Base-by-base conservation (phyloP, 2,329 filamentous ascomycete genomes). In the Fusarium buharicum region DNA sequence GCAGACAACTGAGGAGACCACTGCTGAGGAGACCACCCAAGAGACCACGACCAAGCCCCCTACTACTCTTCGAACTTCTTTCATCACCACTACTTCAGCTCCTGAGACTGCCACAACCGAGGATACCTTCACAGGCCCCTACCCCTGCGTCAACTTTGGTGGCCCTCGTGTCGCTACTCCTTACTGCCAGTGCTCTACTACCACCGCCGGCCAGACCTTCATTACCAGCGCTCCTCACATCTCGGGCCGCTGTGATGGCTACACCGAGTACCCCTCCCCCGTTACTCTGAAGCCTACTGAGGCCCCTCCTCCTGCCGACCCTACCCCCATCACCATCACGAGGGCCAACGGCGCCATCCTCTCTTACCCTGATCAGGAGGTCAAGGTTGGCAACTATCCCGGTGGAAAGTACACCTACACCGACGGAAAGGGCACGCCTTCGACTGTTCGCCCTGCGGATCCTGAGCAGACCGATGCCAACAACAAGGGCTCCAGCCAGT, bases 401-500 rank as follows among this genome's bases (percentile, higher is more conserved):
- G 50, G 40, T 10, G 18, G 51, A 8, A 50, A 59, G n/a, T 30
- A 33, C 3, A 64, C 57, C 2, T 30, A 41, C 6, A 60, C 61
- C 1, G 27, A 31, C 6, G 30, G 30, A 33, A n/a, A 14, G 2
- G 62, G 62, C 17, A 31, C 38, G 4, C 30, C 48, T 2, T 37
- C 31, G 4, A 54, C 41, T 2, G 16, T 50, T 4, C 45, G 31
- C 6, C 37, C 46, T 33, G 27, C 39, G n/a, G 20, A 40, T 28
- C 40, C 49, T 3, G 37, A 17, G 1, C 47, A 62, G 22, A 65
- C 61, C 0, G 43, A 45, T 12, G 47, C 20, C 2, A 62, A 64
- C 30, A 53, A 62, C 50, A 51, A 59, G 33, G 62, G 62, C 3
- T 66, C 62, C 0, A 64, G 63, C 13, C 44, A 62, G 12, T 65